Conservation (phyloP, 2,329 filamentous ascomycete genomes). For the Alternaria longipes region DNA sequence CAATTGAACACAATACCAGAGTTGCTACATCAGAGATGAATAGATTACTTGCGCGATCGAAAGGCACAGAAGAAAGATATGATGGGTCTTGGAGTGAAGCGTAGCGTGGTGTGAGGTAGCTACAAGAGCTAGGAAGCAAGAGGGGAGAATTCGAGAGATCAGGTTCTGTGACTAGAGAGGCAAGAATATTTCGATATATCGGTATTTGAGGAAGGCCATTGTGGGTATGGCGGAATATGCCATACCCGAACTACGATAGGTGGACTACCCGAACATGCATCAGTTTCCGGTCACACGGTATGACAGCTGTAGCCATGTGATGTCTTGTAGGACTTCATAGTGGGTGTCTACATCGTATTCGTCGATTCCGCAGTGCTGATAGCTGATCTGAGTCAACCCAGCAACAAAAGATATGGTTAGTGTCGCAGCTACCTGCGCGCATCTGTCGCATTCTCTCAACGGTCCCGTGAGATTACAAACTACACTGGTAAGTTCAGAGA, state of each 20-base stretch:
- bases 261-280: background rate
- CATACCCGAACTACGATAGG: background rate
- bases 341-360: background rate
- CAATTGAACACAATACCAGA: background rate
- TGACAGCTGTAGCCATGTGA: constrained; percentile 9
- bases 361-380: background rate
- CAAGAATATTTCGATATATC: background rate
- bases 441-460: background rate
- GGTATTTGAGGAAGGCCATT: constrained; percentile 1
- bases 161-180: too few species aligned
- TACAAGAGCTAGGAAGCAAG: constrained; percentile 1
- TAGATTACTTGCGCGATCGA: background rate
- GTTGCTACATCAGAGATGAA: background rate
- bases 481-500: background rate
- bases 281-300: background rate
- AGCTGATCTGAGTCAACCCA: background rate
- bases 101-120: background rate
- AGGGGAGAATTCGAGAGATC: background rate
- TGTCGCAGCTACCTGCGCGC: background rate
- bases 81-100: background rate
- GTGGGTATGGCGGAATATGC: background rate
- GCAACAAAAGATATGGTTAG: background rate
- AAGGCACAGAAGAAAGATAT: background rate
- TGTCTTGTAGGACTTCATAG: background rate
- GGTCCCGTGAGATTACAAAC: background rate